Base-by-base conservation (phyloP, 768 basidiomycete genomes). In the Agrocybe chaxingu region DNA sequence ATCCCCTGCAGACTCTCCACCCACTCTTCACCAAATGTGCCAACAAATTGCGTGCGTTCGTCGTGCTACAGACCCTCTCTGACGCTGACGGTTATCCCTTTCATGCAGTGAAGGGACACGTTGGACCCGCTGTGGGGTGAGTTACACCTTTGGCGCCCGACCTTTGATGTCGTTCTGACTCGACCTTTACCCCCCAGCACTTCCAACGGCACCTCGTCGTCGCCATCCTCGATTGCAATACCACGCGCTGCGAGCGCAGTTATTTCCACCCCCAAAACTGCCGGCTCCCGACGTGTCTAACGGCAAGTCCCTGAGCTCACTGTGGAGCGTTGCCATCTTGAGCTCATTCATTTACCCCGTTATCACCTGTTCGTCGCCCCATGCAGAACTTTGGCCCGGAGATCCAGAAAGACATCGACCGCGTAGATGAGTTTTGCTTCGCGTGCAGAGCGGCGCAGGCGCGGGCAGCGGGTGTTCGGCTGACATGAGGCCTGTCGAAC, bases 161-260 rank as follows among this genome's bases (percentile, higher is more conserved):
- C 8, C 16, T 31, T 30, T 18, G 16, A 36, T 31, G 31, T 54
- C 37, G 43, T 35, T 62, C 32, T 66, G 44, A 44, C 24, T 35
- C 35, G 34, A 42, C 30, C 32, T n/a, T 18, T 40, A 42, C 44
- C 36, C 12, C 33, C 34, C 53, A 90, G 88, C 88, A 90, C 64
- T 90, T 89, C 62, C 88, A 89, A 66, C 81, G 87, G 46, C 87
- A 88, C 55, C 65, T 82, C 35, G 77, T 90, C 52, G 71, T 82
- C 44, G 87, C 85, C 45, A 86, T 90, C 66, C 71, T 84, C 66
- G 88, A 90, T 63, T 90, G 88, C 70, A 80, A 82, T 63, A 82
- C 79, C 8, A 59, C 61, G 33, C 75, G 70, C 33, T 90, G 88
- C 69, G 79, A 84, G 63, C 75, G 76, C 57, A 88, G 85, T 59